Percentiles rank a stretch among this genome's conserved stretches.
phyloP scores from a whole-genome alignment of 176 grass and related monocot genomes.

The Triticum urartu region DNA sequence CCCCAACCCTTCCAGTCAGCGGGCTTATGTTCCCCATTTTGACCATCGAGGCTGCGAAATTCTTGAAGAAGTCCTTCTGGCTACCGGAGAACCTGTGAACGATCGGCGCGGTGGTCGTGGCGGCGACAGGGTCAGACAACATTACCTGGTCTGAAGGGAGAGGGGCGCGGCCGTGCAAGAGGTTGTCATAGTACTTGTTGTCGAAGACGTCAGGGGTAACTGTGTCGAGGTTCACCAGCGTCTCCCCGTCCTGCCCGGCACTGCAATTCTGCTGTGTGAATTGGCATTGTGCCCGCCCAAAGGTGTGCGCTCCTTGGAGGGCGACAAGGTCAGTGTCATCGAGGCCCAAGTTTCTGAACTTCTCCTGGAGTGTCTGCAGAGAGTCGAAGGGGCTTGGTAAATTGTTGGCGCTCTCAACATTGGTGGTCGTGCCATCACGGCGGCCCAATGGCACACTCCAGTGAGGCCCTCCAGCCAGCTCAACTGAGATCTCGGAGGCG shows the following conservation, averaged over 20 bases:
- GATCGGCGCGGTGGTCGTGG: background rate
- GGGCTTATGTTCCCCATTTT: too few relatives aligned
- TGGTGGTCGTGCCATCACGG: background rate
- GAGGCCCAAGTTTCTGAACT: background rate
- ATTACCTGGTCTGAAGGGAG: background rate
- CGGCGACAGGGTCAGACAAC: background rate
- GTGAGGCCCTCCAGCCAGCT: background rate
- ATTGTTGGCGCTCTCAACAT: background rate
- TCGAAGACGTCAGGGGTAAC: background rate
- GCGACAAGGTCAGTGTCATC: background rate
- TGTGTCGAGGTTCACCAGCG: background rate
- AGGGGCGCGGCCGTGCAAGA: background rate
- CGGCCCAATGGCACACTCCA: background rate
- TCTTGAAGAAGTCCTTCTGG: conserved; percentile 44
- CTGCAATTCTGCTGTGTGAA: background rate
- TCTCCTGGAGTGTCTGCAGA: background rate
- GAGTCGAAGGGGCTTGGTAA: background rate
- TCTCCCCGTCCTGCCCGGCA: background rate
- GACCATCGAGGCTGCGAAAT: conserved; percentile 42
- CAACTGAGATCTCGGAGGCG: background rate
- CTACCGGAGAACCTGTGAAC: conserved; percentile 20
- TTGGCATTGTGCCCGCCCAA: background rate
- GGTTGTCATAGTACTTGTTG: background rate
- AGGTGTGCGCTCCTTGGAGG: background rate
- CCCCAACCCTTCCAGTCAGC: conserved; percentile 31